These are phyloP conservation scores for Saprolegnia diclina DNA, from an alignment of 352 stramenopile genomes.

Conservation along the genomic window DNA sequence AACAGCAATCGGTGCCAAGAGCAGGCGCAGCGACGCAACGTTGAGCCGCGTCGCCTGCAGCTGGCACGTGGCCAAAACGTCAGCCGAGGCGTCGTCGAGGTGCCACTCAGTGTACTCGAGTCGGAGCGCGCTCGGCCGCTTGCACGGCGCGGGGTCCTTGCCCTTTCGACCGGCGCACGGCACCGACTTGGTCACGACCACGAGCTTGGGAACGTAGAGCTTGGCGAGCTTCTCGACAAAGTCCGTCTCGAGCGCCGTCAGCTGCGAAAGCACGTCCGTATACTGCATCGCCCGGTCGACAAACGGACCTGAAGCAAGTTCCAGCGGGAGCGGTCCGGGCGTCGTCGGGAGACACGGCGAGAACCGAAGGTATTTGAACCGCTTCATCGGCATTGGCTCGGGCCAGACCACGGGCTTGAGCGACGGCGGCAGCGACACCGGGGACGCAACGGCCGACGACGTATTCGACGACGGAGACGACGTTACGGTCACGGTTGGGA, in stretches of 20 bases:
- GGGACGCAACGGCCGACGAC: not conserved
- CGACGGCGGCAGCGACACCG: not conserved
- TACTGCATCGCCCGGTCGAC: constrained; percentile 20
- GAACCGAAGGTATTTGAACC: constrained; percentile 22
- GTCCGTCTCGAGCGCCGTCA: constrained; percentile 65
- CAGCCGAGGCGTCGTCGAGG: constrained; percentile 58
- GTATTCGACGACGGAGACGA: not conserved
- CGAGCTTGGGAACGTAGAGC: constrained; percentile 68
- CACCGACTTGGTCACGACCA: constrained; percentile 62
- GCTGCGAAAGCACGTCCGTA: constrained; percentile 7
- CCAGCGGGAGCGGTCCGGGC: not conserved
- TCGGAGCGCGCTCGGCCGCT: constrained; percentile 53
- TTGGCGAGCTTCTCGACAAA: constrained; percentile 78
- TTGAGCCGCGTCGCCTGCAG: constrained; percentile 62
- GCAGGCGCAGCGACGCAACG: constrained; percentile 51
- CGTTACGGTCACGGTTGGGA: not conserved
- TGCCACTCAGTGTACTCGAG: constrained; percentile 84
- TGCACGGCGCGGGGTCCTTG: constrained; percentile 41
- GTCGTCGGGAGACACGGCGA: constrained; percentile 3
- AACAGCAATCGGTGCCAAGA: not conserved
- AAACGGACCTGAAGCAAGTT: constrained; percentile 3
- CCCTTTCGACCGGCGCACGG: constrained; percentile 49
- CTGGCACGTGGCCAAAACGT: constrained; percentile 62
- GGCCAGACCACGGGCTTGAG: not conserved
- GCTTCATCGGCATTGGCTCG: not conserved